Conservation (phyloP, 305 asterid genomes). For the Salvia sclarea region DNA sequence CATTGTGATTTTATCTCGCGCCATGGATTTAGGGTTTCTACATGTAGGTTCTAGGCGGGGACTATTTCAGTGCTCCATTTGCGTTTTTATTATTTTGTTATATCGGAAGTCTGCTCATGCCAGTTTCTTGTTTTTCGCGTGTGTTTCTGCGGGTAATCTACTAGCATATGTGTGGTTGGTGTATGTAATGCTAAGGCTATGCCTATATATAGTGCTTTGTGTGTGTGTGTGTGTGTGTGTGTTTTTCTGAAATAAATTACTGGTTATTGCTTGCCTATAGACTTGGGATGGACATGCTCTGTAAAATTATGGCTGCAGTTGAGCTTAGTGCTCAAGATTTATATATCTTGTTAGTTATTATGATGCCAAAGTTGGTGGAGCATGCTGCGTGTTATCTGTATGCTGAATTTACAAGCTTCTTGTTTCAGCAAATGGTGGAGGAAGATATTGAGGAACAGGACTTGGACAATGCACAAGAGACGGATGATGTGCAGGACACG, state of each 20-base stretch:
- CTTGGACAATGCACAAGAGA: slow-evolving; percentile 34
- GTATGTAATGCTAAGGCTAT: neutral
- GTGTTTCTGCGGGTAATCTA: neutral
- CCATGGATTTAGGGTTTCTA: slow-evolving; percentile 30
- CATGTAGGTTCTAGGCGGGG: neutral
- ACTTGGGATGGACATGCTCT: neutral
- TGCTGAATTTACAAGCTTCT: neutral
- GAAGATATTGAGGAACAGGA: slow-evolving; percentile 46
- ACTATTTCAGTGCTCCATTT: neutral
- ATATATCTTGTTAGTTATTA: neutral
- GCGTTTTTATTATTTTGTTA: neutral
- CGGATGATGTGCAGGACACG: slow-evolving; percentile 23
- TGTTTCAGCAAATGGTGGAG: slow-evolving; percentile 57
- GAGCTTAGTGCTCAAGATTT: neutral
- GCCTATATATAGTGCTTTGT: neutral
- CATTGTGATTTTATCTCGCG: slow-evolving; percentile 3
- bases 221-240: neutral
- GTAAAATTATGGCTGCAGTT: neutral
- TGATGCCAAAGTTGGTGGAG: slow-evolving; percentile 8
- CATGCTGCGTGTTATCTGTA: slow-evolving; percentile 4
- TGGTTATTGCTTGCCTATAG: neutral
- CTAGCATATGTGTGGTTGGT: neutral
- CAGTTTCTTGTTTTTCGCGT: neutral
- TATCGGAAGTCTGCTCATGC: neutral
- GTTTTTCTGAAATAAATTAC: neutral